A percentile compares a stretch with the other conserved stretches of the same genome.
phyloP scores from a whole-genome alignment of 2,329 filamentous ascomycete genomes.

The Knufia fluminis region DNA sequence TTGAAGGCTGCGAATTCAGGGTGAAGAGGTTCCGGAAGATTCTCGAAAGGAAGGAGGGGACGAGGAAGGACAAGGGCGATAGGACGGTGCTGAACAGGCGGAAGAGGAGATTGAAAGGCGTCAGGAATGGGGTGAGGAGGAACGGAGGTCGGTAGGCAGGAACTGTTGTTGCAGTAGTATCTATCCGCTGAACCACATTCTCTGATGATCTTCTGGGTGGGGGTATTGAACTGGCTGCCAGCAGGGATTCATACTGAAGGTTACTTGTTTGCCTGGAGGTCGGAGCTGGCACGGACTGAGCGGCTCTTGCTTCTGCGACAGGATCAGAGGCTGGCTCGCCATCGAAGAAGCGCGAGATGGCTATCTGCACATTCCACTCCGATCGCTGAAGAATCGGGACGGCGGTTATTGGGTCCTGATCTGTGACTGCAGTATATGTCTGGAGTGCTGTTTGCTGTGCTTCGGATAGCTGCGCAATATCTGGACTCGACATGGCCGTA shows the following conservation, averaged over 20 bases:
- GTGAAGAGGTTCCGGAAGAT: constrained; percentile 70
- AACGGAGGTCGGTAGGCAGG: constrained; percentile 62
- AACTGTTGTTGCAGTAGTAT: constrained; percentile 61
- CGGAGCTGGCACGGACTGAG: constrained; percentile 49
- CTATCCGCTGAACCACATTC: constrained; percentile 48
- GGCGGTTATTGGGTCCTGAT: constrained; percentile 68
- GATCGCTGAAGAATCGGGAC: constrained; percentile 72
- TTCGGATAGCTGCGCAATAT: constrained; percentile 59
- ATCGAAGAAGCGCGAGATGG: constrained; percentile 95
- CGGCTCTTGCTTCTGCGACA: constrained; percentile 63
- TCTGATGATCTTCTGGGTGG: constrained; percentile 13
- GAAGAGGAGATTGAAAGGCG: constrained; percentile 73
- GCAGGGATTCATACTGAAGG: constrained; percentile 52
- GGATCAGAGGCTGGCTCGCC: constrained; percentile 72
- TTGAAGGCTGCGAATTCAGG: constrained; percentile 47
- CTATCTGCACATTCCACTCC: constrained; percentile 98
- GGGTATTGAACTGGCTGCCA: constrained; percentile 30
- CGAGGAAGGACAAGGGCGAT: constrained; percentile 71
- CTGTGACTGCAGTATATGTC: constrained; percentile 80
- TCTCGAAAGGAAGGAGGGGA: constrained; percentile 46
- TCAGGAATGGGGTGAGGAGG: constrained; percentile 66
- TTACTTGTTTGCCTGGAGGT: constrained; percentile 62
- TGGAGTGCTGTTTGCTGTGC: constrained; percentile 76
- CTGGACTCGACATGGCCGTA: constrained; percentile 39
- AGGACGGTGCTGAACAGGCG: constrained; percentile 59